Percentiles rank a stretch among this genome's conserved stretches.
Conservation (phyloP, 2,329 filamentous ascomycete genomes). For the Pyricularia grisea region DNA sequence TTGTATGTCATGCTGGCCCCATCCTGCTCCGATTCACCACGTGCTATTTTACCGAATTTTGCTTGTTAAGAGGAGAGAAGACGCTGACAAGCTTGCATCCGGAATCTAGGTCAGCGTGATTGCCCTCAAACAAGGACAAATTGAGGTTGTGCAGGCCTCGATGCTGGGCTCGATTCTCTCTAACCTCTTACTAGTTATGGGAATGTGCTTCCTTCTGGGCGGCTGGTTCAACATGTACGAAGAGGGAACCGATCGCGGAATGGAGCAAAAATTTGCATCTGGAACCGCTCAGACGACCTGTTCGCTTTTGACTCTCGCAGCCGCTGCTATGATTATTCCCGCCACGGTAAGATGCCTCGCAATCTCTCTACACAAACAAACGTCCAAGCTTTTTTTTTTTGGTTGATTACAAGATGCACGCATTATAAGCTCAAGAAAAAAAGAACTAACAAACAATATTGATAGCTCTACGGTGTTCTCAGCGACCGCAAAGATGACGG, state of each 20-base stretch:
- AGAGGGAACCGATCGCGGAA: constrained; percentile 22
- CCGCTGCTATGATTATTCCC: constrained; percentile 70
- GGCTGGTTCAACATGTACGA: constrained; percentile 56
- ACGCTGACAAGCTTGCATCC: neutral
- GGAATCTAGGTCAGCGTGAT: constrained; percentile 72
- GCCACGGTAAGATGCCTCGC: constrained; percentile 44
- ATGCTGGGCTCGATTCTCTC: constrained; percentile 96
- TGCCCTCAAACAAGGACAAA: constrained; percentile 74
- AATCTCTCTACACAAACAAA: neutral
- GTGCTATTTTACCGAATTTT: neutral
- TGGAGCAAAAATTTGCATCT: constrained; percentile 64
- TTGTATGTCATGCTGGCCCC: constrained; percentile 36
- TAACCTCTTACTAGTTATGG: constrained; percentile 81
- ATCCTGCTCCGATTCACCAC: neutral
- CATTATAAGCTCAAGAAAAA: too few species aligned
- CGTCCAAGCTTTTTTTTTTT: too few species aligned
- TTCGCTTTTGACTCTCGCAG: constrained; percentile 66
- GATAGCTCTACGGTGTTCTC: constrained; percentile 57
- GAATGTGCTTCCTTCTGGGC: constrained; percentile 71
- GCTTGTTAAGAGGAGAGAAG: neutral
- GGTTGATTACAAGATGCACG: too few species aligned
- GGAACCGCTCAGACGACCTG: constrained; percentile 70
- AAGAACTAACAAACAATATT: neutral
- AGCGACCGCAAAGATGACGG: constrained; percentile 20
- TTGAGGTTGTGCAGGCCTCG: constrained; percentile 92